phyloP scores from a whole-genome alignment of 1,284 basidiomycete genomes.

The Trichosporon sp. region DNA sequence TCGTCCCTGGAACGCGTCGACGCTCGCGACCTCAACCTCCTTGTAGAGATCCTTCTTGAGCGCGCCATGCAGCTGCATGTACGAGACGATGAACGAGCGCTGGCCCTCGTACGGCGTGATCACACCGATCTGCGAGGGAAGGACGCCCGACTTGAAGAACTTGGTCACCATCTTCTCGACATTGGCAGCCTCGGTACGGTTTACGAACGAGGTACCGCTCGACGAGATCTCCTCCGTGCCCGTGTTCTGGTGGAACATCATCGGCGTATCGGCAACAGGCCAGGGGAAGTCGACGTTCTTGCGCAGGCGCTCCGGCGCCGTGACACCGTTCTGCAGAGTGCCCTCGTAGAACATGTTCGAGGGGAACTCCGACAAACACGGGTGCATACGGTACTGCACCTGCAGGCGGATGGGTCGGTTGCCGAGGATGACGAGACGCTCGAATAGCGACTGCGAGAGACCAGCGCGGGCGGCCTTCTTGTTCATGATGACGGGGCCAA shows the following conservation, averaged over 20 bases:
- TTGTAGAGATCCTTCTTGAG: slow-evolving; percentile 99
- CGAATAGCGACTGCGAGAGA: slow-evolving; percentile 95
- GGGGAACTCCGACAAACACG: slow-evolving; percentile 97
- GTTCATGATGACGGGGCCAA: slow-evolving; percentile 99
- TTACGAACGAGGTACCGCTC: slow-evolving; percentile 97
- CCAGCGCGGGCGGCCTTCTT: slow-evolving; percentile 98
- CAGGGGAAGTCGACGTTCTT: slow-evolving; percentile 99
- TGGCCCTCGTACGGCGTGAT: slow-evolving; percentile 99
- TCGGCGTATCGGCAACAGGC: slow-evolving; percentile 96
- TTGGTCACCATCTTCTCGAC: slow-evolving; percentile 99
- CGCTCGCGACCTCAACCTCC: slow-evolving; percentile 97
- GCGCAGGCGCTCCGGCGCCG: slow-evolving; percentile 92
- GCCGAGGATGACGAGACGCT: slow-evolving; percentile 90
- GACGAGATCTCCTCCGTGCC: slow-evolving; percentile 99
- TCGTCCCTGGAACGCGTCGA: slow-evolving; percentile 98
- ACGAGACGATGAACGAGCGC: slow-evolving; percentile 97
- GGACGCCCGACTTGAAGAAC: slow-evolving; percentile 98
- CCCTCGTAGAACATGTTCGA: slow-evolving; percentile 99
- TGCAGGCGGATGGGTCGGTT: slow-evolving; percentile 97
- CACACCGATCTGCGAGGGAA: slow-evolving; percentile 93
- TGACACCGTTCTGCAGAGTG: slow-evolving; percentile 97
- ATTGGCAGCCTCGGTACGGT: slow-evolving; percentile 96
- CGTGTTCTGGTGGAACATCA: slow-evolving; percentile 99
- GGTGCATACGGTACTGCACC: slow-evolving; percentile 99
- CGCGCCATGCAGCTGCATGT: slow-evolving; percentile 98